phyloP scores from a whole-genome alignment of 352 stramenopile species.

The Paralagenidium karlingii region DNA sequence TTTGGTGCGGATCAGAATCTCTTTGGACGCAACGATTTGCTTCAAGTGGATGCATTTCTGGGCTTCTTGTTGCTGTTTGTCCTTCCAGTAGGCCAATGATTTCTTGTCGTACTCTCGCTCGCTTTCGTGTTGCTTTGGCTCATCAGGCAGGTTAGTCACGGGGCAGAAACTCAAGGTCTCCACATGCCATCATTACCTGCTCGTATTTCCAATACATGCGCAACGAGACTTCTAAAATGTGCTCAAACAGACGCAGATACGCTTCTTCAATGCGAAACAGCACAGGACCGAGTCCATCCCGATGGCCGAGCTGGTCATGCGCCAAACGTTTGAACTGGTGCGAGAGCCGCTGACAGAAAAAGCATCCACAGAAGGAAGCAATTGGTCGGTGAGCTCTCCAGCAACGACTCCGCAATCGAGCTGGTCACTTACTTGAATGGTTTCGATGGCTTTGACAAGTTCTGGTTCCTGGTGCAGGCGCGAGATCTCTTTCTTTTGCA shows the following conservation, averaged over 20 bases:
- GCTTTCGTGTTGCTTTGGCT: conserved; percentile 22
- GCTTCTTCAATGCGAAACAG: conserved; percentile 61
- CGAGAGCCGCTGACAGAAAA: conserved; percentile 19
- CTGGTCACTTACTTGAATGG: conserved; percentile 15
- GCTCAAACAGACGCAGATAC: conserved; percentile 68
- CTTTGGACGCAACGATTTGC: conserved; percentile 40
- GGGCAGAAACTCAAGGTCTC: background rate
- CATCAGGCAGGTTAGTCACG: background rate
- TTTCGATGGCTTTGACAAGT: conserved; percentile 33
- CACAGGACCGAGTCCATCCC: conserved; percentile 43
- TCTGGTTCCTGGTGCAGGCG: conserved; percentile 46
- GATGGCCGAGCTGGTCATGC: conserved; percentile 41
- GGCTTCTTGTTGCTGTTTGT: conserved; percentile 29
- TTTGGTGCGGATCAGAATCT: conserved; percentile 30
- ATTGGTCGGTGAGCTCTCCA: no score
- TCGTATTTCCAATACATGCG: conserved; percentile 65
- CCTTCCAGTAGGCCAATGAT: conserved; percentile 27
- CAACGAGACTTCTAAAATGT: conserved; percentile 55
- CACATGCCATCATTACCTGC: conserved; percentile 7
- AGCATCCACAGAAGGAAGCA: no score
- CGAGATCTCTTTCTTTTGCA: conserved; percentile 39
- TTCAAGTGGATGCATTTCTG: conserved; percentile 25
- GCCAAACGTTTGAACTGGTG: conserved; percentile 58
- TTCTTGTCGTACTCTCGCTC: conserved; percentile 32
- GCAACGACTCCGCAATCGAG: background rate